These are phyloP conservation scores for Termitomyces sp. DNA, from an alignment of 768 basidiomycete species.

Conservation along the genomic window DNA sequence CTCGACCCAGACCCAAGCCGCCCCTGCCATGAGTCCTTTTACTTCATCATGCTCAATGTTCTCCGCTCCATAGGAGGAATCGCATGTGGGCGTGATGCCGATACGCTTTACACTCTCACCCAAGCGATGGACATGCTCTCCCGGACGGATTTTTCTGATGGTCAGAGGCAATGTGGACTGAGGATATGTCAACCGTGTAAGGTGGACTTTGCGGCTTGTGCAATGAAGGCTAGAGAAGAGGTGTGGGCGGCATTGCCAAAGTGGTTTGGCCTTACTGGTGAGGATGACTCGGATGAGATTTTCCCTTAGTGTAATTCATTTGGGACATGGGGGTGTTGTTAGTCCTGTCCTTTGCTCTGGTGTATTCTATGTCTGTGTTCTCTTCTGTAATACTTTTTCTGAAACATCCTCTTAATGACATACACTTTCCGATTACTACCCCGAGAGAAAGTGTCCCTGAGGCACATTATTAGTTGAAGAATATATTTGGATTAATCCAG, in stretches of 20 bases:
- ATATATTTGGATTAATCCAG: too few species aligned
- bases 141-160: conserved; percentile 66
- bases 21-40: conserved; percentile 62
- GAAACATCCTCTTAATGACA: not conserved
- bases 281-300: conserved; percentile 4
- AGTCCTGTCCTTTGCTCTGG: not conserved
- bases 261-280: conserved; percentile 51
- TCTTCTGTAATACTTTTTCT: not conserved
- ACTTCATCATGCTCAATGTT: conserved; percentile 70
- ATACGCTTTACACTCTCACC: conserved; percentile 61
- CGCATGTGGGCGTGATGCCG: conserved; percentile 66
- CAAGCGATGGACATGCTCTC: conserved; percentile 71
- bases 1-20: conserved; percentile 26
- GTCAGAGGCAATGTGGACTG: conserved; percentile 45
- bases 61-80: conserved; percentile 68
- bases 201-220: conserved; percentile 34
- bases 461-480: too few species aligned
- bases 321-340: not conserved
- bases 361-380: not conserved
- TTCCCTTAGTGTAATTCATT: not conserved
- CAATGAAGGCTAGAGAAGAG: conserved; percentile 41
- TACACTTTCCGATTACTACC: too few species aligned
- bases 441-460: too few species aligned
- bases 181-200: conserved; percentile 49
- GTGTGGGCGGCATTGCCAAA: conserved; percentile 56